Percentiles rank a stretch among this genome's conserved stretches.
Conservation (phyloP, 1,284 basidiomycete genomes). For the Moniliophthora roreri region DNA sequence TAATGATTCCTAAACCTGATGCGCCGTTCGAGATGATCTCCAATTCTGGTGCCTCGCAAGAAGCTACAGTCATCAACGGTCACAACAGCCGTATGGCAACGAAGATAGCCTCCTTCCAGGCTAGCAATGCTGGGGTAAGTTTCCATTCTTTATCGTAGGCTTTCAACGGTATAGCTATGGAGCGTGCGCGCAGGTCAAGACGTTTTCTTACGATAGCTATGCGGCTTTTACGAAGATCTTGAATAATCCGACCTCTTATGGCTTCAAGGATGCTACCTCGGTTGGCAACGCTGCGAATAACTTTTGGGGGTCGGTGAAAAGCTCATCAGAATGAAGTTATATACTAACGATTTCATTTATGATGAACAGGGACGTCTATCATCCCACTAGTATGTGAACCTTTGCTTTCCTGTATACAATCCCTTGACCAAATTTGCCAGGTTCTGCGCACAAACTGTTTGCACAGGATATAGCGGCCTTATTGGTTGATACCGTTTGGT, state of each 20-base stretch:
- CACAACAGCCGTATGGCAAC: slow-evolving; percentile 49
- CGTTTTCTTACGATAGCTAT: slow-evolving; percentile 36
- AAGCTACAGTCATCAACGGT: slow-evolving; percentile 45
- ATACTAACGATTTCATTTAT: not conserved
- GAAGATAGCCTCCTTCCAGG: slow-evolving; percentile 37
- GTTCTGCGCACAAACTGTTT: slow-evolving; percentile 36
- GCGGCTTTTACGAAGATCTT: slow-evolving; percentile 47
- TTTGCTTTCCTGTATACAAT: too few relatives aligned
- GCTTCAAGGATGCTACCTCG: slow-evolving; percentile 49
- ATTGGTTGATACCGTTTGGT: slow-evolving; percentile 29
- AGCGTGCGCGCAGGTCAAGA: too few relatives aligned
- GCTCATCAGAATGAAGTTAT: too few relatives aligned
- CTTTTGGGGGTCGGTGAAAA: slow-evolving; percentile 52
- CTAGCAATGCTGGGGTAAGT: slow-evolving; percentile 44
- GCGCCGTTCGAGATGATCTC: slow-evolving; percentile 43
- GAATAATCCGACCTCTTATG: slow-evolving; percentile 44
- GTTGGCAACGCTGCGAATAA: slow-evolving; percentile 42
- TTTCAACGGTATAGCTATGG: not conserved
- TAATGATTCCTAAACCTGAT: not conserved
- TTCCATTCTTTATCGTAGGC: too few relatives aligned
- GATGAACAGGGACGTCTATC: not conserved
- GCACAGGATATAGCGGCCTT: slow-evolving; percentile 33
- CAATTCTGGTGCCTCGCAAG: slow-evolving; percentile 36
- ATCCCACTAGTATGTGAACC: not conserved
- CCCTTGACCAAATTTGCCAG: too few relatives aligned